phyloP scores from a whole-genome alignment of 225 moss, liverwort and hornwort species.

The Sphagnum tenellum region DNA sequence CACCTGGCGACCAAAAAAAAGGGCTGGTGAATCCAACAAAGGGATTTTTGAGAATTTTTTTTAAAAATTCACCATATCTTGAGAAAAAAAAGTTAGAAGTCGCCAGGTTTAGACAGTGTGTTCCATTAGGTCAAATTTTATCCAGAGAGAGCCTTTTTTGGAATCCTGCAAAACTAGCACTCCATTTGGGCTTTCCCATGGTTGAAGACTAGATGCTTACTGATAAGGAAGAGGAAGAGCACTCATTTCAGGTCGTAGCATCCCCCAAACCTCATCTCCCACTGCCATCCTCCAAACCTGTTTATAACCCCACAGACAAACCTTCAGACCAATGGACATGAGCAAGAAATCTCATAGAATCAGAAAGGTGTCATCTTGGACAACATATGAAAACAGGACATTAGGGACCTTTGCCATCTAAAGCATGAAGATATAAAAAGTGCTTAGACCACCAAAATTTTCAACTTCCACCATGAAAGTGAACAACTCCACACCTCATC shows the following conservation, averaged over 20 bases:
- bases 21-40: no score
- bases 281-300: constrained; percentile 51
- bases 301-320: not conserved
- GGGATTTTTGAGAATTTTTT: no score
- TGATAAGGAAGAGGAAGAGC: constrained; percentile 49
- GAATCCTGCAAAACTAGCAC: not conserved
- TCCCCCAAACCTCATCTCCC: constrained; percentile 38
- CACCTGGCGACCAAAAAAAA: no score
- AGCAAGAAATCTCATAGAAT: not conserved
- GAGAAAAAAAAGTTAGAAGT: no score
- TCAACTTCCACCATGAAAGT: no score
- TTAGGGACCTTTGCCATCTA: no score
- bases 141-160: no score
- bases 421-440: not conserved
- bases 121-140: no score
- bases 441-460: not conserved
- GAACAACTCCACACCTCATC: no score
- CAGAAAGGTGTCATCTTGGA: not conserved
- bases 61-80: no score
- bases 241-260: constrained; percentile 59
- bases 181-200: not conserved
- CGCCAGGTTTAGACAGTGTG: no score
- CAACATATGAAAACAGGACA: not conserved
- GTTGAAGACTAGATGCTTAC: constrained; percentile 21
- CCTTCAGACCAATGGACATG: not conserved